phyloP scores from a whole-genome alignment of 495 filamentous ascomycete species.

The Hypoxylon lenormandii region DNA sequence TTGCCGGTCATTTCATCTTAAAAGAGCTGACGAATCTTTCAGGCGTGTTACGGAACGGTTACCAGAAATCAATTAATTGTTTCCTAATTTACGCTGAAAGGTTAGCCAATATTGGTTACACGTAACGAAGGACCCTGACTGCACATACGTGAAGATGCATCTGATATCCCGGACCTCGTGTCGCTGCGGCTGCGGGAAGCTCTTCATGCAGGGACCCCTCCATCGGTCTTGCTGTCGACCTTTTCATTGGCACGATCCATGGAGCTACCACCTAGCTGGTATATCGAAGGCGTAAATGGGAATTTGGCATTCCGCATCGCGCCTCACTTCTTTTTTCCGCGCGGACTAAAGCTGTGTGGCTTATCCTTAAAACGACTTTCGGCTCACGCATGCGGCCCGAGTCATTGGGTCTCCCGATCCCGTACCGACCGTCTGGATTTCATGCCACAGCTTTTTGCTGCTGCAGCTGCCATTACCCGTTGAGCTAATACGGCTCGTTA shows the following conservation, averaged over 20 bases:
- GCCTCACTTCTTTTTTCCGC: conserved; percentile 40
- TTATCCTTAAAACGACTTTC: conserved; percentile 30
- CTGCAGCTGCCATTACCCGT: conserved; percentile 32
- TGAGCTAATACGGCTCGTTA: conserved; percentile 14
- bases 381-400: conserved; percentile 43
- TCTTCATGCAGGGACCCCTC: conserved; percentile 39
- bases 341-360: conserved; percentile 18
- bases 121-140: conserved; percentile 1
- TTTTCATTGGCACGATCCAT: conserved; percentile 39
- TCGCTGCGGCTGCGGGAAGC: conserved; percentile 41
- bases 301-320: conserved; percentile 21
- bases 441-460: conserved; percentile 28
- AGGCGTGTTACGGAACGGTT: conserved; percentile 1
- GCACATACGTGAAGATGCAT: conserved; percentile 15
- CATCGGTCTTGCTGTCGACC: conserved; percentile 19
- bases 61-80: conserved; percentile 1
- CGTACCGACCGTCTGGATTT: conserved; percentile 39
- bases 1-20: not conserved
- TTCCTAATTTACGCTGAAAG: conserved; percentile 41
- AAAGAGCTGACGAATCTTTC: not conserved
- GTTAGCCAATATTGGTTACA: conserved; percentile 36
- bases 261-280: conserved; percentile 19
- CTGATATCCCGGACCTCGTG: conserved; percentile 37
- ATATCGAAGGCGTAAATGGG: conserved; percentile 36
- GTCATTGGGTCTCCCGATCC: conserved; percentile 29